A percentile compares a stretch with the other conserved stretches of the same genome.
These are phyloP conservation scores for Aspergillus novofumigatus DNA, from an alignment of 2,329 filamentous ascomycete species.

Conservation along the genomic window DNA sequence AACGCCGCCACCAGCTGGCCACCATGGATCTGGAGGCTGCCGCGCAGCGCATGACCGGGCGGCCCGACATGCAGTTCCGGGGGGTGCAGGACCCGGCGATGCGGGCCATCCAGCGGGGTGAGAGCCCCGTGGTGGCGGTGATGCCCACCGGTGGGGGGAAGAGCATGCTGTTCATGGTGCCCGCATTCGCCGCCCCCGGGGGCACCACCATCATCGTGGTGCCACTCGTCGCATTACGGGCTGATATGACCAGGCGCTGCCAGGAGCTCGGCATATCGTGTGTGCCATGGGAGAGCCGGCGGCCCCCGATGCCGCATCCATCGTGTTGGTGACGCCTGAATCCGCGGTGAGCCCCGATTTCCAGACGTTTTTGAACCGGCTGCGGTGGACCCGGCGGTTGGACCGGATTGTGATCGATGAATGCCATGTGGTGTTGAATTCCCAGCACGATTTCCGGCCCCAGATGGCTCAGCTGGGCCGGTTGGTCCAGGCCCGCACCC, in stretches of 20 bases:
- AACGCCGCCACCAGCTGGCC: conserved; percentile 1
- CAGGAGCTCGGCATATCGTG: background rate
- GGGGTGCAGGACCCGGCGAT: background rate
- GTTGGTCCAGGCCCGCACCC: background rate
- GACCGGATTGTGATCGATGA: conserved; percentile 7
- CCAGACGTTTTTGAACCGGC: background rate
- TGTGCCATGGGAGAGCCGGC: conserved; percentile 6
- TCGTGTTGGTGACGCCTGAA: conserved; percentile 8
- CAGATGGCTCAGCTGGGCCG: background rate
- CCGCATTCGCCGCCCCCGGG: background rate
- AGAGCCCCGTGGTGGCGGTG: background rate
- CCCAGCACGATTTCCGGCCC: conserved; percentile 1
- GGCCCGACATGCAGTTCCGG: background rate
- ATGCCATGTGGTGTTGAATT: conserved; percentile 9
- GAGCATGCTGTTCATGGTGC: conserved; percentile 9
- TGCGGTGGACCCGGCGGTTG: background rate
- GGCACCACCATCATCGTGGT: conserved; percentile 1
- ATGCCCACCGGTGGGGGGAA: background rate
- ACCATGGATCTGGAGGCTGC: background rate
- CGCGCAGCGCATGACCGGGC: background rate
- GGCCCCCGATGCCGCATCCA: conserved; percentile 1
- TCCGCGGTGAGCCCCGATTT: conserved; percentile 1
- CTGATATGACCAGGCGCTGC: background rate
- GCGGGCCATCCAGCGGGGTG: background rate
- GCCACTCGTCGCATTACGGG: background rate